Conservation (phyloP, 495 filamentous ascomycete species). For the Ramalina intermedia region DNA sequence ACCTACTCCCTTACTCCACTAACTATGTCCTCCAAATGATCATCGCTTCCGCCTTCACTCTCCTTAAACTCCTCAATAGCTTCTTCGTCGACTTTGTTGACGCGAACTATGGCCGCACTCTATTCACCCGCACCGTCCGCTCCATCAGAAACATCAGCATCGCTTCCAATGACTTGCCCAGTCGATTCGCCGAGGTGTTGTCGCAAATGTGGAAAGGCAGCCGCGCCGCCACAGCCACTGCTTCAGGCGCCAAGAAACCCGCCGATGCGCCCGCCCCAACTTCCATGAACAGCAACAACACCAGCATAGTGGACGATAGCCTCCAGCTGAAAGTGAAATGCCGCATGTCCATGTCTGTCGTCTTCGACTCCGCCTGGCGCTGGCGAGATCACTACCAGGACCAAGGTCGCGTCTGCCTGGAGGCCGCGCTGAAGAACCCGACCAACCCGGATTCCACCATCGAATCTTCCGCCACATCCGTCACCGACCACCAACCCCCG, state of each 20-base stretch:
- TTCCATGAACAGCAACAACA: slow-evolving; percentile 31
- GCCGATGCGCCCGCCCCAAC: background rate
- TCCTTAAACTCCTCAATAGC: slow-evolving; percentile 75
- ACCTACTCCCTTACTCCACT: slow-evolving; percentile 53
- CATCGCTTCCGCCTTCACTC: slow-evolving; percentile 68
- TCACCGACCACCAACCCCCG: slow-evolving; percentile 33
- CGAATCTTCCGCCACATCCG: slow-evolving; percentile 51
- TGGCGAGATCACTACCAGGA: slow-evolving; percentile 82
- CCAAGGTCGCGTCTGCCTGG: slow-evolving; percentile 60
- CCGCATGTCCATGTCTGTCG: slow-evolving; percentile 83
- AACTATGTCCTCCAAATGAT: slow-evolving; percentile 91
- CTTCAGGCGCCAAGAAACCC: slow-evolving; percentile 33
- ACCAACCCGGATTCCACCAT: slow-evolving; percentile 70
- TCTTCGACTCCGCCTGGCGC: slow-evolving; percentile 86
- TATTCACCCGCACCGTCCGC: slow-evolving; percentile 65
- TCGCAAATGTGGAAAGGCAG: slow-evolving; percentile 83
- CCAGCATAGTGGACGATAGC: slow-evolving; percentile 37
- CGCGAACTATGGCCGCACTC: slow-evolving; percentile 52
- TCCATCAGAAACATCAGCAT: slow-evolving; percentile 68
- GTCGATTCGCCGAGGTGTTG: slow-evolving; percentile 75
- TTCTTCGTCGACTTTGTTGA: slow-evolving; percentile 66
- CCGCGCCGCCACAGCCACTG: slow-evolving; percentile 23
- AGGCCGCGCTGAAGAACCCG: slow-evolving; percentile 72
- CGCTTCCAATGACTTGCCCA: slow-evolving; percentile 68
- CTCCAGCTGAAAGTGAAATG: slow-evolving; percentile 76